phyloP scores from a whole-genome alignment of 495 filamentous ascomycete species.

The Astrothelium subdiscretum region DNA sequence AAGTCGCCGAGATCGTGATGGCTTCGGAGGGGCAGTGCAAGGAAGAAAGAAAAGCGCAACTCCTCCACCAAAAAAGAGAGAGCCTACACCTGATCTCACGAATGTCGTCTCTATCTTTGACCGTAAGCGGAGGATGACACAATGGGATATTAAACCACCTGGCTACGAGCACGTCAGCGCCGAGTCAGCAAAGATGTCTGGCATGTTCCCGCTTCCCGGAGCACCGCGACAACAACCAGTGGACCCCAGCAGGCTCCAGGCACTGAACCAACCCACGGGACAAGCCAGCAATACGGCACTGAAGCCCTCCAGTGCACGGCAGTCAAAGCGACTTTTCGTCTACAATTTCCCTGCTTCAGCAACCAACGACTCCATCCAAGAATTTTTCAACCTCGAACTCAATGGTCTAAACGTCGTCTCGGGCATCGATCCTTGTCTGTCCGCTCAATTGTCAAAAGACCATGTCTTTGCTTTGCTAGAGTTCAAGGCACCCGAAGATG shows the following conservation, averaged over 20 bases:
- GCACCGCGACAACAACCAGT: conserved; percentile 92
- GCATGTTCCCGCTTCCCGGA: conserved; percentile 96
- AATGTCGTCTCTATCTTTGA: conserved; percentile 65
- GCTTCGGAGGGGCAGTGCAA: conserved; percentile 33
- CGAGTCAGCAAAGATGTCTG: conserved; percentile 96
- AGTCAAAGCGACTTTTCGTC: conserved; percentile 81
- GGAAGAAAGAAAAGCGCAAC: conserved; percentile 67
- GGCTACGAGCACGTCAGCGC: conserved; percentile 98
- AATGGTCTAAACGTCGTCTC: conserved; percentile 87
- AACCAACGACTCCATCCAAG: conserved; percentile 57
- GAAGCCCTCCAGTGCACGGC: conserved; percentile 83
- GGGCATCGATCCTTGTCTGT: conserved; percentile 74
- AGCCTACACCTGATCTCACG: conserved; percentile 91
- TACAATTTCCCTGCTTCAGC: conserved; percentile 63
- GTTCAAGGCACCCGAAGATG: conserved; percentile 76
- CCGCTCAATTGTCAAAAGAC: conserved; percentile 70
- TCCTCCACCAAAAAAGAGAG: conserved; percentile 67
- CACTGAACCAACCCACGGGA: conserved; percentile 75
- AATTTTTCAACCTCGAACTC: conserved; percentile 93
- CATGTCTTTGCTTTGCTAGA: conserved; percentile 73
- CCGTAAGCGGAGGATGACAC: conserved; percentile 81
- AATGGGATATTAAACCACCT: conserved; percentile 98
- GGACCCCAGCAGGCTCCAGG: conserved; percentile 88
- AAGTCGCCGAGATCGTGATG: conserved; percentile 27
- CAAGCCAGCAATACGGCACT: conserved; percentile 64